Evolutionary conservation across 495 filamentous ascomycete species (phyloP), one percentile per base, ranked within the genome.

Genomic region (Xylaria acuta): DNA sequence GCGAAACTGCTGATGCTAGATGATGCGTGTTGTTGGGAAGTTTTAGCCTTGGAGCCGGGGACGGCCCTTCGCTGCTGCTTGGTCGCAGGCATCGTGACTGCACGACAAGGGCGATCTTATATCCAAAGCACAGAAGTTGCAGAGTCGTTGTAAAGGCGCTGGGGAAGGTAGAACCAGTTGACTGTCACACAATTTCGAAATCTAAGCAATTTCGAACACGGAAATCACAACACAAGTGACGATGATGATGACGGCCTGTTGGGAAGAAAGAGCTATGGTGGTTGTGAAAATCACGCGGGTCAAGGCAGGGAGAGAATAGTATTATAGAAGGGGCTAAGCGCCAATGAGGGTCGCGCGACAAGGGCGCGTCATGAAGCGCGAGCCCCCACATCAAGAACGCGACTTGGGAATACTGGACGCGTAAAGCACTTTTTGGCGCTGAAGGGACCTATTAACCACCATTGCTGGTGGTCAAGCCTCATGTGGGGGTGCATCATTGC

Each of bases 1-100:
- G 77, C 70, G 72, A 82, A 84, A 71, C 67, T 82, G 80, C 70
- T 75, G 67, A 84, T 80, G 71, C 27, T 74, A 6, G 76, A 73
- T 8, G 76, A 67, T n/a, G 71, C 49, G n/a, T 74, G 56, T 27
- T 72, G 56, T 18, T 76, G 72, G 45, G 74, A 22, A 41, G 67
- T 38, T 22, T 70, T 62, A 41, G 51, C 73, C 66, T 75, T 76
- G 38, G 74, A 58, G 34, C 69, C 71, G 56, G 69, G 53, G 7
- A 49, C 36, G 34, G 67, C 67, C 73, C 74, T 76, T 40, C 74
- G 77, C 43, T 73, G 77, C 69, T 78, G 77, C 72, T 75, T 76
- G 59, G 67, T 75, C 38, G 70, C 71, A 67, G 75, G 70, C 71
- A 73, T 73, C 25, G 54, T 64, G 36, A 67, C 38, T 65, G 54